A percentile compares a stretch with the other conserved stretches of the same genome.
These are phyloP conservation scores for Sporopachydermia cereana DNA, from an alignment of 1,139 yeast species.

Conservation along the genomic window DNA sequence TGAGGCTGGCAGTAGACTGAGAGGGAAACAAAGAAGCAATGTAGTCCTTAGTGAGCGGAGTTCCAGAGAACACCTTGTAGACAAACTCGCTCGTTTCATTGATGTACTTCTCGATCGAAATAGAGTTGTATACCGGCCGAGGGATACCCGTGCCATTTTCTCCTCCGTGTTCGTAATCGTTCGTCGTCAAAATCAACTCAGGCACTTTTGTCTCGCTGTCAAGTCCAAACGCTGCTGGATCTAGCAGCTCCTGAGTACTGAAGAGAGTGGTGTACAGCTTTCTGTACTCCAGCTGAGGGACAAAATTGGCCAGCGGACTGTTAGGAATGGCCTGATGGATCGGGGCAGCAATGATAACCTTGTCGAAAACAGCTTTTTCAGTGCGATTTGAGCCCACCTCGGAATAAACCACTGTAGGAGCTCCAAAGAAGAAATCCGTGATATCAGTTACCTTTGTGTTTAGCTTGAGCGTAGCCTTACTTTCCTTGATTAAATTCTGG, in stretches of 20 bases:
- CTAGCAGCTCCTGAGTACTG: slow-evolving; percentile 13
- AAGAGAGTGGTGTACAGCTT: slow-evolving; percentile 22
- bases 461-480: slow-evolving; percentile 23
- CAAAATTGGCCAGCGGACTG: slow-evolving; percentile 9
- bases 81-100: slow-evolving; percentile 20
- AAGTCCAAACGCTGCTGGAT: slow-evolving; percentile 14
- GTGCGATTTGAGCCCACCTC: neutral
- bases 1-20: slow-evolving; percentile 11
- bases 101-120: slow-evolving; percentile 20
- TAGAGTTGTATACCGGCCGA: slow-evolving; percentile 21
- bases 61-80: slow-evolving; percentile 30
- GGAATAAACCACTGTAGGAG: neutral
- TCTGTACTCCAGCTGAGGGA: slow-evolving; percentile 20
- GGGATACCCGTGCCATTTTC: slow-evolving; percentile 9
- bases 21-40: slow-evolving; percentile 17
- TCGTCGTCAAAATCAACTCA: slow-evolving; percentile 21
- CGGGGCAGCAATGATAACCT: slow-evolving; percentile 34
- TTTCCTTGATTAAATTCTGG: slow-evolving; percentile 23
- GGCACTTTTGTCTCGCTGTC: slow-evolving; percentile 18
- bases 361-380: slow-evolving; percentile 21
- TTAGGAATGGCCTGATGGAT: slow-evolving; percentile 20
- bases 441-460: slow-evolving; percentile 20
- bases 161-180: slow-evolving; percentile 7
- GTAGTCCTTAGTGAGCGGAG: slow-evolving; percentile 15
- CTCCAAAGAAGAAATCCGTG: slow-evolving; percentile 9